Base-by-base conservation (phyloP, 768 basidiomycete species). In the Calocera cornea region DNA sequence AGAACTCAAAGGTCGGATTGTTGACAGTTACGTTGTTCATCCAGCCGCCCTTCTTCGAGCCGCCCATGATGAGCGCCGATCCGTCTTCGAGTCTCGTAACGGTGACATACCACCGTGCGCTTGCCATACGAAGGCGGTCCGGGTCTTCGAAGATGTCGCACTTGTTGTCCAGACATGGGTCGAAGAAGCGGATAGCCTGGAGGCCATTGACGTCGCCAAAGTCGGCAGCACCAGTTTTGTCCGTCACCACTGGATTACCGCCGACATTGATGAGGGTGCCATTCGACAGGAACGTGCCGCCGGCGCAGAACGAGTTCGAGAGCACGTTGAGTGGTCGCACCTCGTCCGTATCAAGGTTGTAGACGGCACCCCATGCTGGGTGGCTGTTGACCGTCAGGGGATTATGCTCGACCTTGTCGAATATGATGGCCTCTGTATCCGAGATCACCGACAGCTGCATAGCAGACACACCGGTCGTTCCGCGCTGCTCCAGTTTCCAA, bases 371-470 rank as follows among this genome's bases (percentile, higher is more conserved):
- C 90, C 90, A 92, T 14, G 90, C 89, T 17, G 90, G 89, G 72
- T 90, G 90, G 0, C 87, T 86, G 69, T 83, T 76, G 73, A 90
- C 79, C 0, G 83, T 83, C 64, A 90, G 77, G 34, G 89, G 90
- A 72, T 92, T 92, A 75, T 91, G 89, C 74, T 90, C 89, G 29
- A 90, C 89, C 76, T 92, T 92, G 81, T 92, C 90, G 41, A 92
- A 74, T 64, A 92, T 80, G 69, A 91, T 75, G 17, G 84, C 89
- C 71, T 89, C 88, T 10, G 82, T 83, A 17, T 82, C 72, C 2
- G 89, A 91, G 69, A 91, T 80, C 68, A 91, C 76, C 5, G 79
- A 79, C 67, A 91, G 74, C 74, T 91, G 89, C 89, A 90, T 90
- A 1, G 89, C 90, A 67, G 84, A 79, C 14, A 91, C 87, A 17